Percentiles rank a stretch among this genome's conserved stretches.
These are phyloP conservation scores for Cordyceps farinosa DNA, from an alignment of 2,329 filamentous ascomycete genomes.

Conservation along the genomic window DNA sequence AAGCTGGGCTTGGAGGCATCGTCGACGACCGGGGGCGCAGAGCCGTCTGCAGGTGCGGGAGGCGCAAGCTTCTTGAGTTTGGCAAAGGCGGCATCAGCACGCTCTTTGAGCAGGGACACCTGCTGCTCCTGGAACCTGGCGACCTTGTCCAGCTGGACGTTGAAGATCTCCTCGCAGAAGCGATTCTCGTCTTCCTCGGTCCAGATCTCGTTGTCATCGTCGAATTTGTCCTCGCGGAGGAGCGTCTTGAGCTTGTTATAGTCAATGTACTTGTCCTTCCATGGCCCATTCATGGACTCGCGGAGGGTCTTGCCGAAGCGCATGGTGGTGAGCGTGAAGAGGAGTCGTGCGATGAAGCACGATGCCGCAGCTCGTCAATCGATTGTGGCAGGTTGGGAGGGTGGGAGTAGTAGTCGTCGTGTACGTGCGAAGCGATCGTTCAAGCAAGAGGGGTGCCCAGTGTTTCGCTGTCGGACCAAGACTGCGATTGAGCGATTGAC, in stretches of 20 bases:
- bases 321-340: slow-evolving; percentile 52
- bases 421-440: not conserved
- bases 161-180: slow-evolving; percentile 94
- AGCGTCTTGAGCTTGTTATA: slow-evolving; percentile 90
- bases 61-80: slow-evolving; percentile 77
- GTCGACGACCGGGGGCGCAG: slow-evolving; percentile 29
- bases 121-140: slow-evolving; percentile 81
- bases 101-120: slow-evolving; percentile 55
- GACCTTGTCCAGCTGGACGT: slow-evolving; percentile 92
- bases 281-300: slow-evolving; percentile 75
- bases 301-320: slow-evolving; percentile 88
- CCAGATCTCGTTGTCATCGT: slow-evolving; percentile 69
- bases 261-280: slow-evolving; percentile 93
- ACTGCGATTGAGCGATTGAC: not conserved
- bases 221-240: slow-evolving; percentile 68
- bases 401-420: not conserved
- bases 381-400: not conserved
- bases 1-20: slow-evolving; percentile 52
- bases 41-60: slow-evolving; percentile 43
- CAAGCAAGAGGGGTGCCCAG: not conserved
- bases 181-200: slow-evolving; percentile 89
- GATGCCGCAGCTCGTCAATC: not conserved
- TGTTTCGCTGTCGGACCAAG: not conserved
- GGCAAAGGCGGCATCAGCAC: slow-evolving; percentile 56
- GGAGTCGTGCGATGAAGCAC: not conserved